Evolutionary conservation across 1,284 basidiomycete species (phyloP), one percentile per base, ranked within the genome.

Genomic region (Ceratobasidium sp.): DNA sequence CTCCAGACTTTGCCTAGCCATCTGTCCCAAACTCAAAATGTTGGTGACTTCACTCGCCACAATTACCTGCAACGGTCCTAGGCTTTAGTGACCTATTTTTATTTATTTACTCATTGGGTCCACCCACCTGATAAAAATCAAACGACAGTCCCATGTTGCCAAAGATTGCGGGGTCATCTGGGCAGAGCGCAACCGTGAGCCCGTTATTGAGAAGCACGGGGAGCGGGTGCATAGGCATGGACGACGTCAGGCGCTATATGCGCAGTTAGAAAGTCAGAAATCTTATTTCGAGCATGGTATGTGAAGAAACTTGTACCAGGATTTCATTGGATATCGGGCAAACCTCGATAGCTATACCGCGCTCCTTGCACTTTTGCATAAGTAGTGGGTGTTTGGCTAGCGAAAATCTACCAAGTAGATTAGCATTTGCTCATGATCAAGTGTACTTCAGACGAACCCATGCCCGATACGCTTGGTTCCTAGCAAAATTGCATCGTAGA

Each of bases 1-100:
- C 82, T 85, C 81, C 72, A 91, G 83, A 77, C 89, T 91, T 75
- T 90, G 88, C 62, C 87, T 83, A 2, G 89, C 89, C 23, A 91
- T 80, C 72, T 86, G 83, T 0, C 86, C 85, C 9, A 91, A 81
- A 11, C 88, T 89, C 52, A 84, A 82, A 16, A 92, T 88, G 23
- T 49, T 71, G 11, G 75, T 73, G 35, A 75, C 67, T 35, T 76
- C 72, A 43, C 75, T 76, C n/a, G 75, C 72, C 11, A 76, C 72
- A 5, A 76, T 55, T 9, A 73, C 72, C 75, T 76, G 41, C 21
- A 46, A 14, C 5, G 38, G 13, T 21, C 18, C 3, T 18, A 9
- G 11, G 1, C 28, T 14, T 46, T 18, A 13, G 13, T 35, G 9
- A 23, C 72, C 32, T 14, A 30, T 43, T 1, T 30, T 35, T 2